These are phyloP conservation scores for Entelexis paramagnoliae DNA, from an alignment of 1,139 yeast genomes.

Conservation along the genomic window DNA sequence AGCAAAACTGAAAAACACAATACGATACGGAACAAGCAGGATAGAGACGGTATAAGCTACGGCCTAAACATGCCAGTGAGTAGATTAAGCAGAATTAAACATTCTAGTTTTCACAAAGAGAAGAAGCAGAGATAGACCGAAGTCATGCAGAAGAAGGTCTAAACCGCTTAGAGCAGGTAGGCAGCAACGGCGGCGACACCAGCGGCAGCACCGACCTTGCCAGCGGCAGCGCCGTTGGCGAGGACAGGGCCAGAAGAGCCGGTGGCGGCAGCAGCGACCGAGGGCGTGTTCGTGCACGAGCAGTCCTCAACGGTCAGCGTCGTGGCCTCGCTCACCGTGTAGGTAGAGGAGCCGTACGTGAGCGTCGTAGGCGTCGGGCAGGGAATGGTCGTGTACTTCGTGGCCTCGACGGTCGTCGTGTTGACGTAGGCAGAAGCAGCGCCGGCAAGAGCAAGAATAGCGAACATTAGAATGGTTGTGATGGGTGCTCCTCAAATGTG, in stretches of 20 bases:
- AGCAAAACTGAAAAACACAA: neutral
- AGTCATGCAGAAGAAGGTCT: neutral
- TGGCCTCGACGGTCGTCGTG: slow-evolving; percentile 26
- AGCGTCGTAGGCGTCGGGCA: slow-evolving; percentile 37
- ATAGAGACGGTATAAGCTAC: slow-evolving; percentile 1
- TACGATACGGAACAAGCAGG: neutral
- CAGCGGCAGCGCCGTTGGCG: slow-evolving; percentile 7
- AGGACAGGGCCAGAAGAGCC: neutral
- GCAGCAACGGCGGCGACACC: slow-evolving; percentile 10
- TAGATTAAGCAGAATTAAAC: neutral
- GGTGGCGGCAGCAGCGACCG: slow-evolving; percentile 3
- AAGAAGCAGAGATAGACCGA: neutral
- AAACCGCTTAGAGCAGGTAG: slow-evolving; percentile 5
- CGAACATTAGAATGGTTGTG: slow-evolving; percentile 6
- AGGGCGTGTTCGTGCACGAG: slow-evolving; percentile 41
- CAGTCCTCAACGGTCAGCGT: slow-evolving; percentile 38
- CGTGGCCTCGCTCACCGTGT: slow-evolving; percentile 36
- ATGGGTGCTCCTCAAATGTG: neutral
- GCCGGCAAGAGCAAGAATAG: slow-evolving; percentile 22
- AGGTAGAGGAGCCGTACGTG: slow-evolving; percentile 32
- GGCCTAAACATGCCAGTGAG: neutral
- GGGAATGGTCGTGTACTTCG: slow-evolving; percentile 33
- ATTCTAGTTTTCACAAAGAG: neutral
- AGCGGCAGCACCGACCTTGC: slow-evolving; percentile 6
- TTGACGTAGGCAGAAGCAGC: slow-evolving; percentile 30